phyloP scores from a whole-genome alignment of 176 grass and related monocot genomes.

The Triticum timopheevii region DNA sequence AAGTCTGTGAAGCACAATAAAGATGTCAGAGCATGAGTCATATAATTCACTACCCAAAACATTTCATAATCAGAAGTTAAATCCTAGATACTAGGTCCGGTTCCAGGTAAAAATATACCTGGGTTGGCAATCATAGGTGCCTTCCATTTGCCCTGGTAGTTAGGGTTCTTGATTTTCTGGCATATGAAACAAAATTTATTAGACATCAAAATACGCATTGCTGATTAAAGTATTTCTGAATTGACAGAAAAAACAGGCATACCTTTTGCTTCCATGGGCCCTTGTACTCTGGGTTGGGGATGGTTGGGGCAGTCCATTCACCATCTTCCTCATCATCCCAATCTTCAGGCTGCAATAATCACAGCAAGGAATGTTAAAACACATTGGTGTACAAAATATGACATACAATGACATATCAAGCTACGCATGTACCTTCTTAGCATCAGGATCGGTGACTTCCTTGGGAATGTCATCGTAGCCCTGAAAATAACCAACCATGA shows the following conservation, averaged over 20 bases:
- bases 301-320: conserved; percentile 89
- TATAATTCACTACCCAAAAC: not conserved
- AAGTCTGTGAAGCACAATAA: conserved; percentile 58
- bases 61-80: not conserved
- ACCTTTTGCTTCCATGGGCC: conserved; percentile 94
- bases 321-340: conserved; percentile 98
- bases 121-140: conserved; percentile 95
- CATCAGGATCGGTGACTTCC: conserved; percentile 82
- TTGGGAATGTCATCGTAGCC: conserved; percentile 84
- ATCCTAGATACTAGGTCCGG: not conserved
- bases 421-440: conserved; percentile 58
- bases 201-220: conserved; percentile 6
- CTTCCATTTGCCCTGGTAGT: conserved; percentile 97
- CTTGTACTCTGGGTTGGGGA: conserved; percentile 93
- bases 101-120: conserved; percentile 46
- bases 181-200: conserved; percentile 1
- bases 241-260: not conserved
- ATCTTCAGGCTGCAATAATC: conserved; percentile 69
- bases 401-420: not conserved
- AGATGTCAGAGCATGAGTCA: not conserved
- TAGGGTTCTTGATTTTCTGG: conserved; percentile 97
- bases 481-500: conserved; percentile 35
- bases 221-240: not conserved
- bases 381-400: not conserved
- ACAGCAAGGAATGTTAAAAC: not conserved